phyloP scores from a whole-genome alignment of 2,329 filamentous ascomycete genomes.

The Aspergillus novofumigatus region DNA sequence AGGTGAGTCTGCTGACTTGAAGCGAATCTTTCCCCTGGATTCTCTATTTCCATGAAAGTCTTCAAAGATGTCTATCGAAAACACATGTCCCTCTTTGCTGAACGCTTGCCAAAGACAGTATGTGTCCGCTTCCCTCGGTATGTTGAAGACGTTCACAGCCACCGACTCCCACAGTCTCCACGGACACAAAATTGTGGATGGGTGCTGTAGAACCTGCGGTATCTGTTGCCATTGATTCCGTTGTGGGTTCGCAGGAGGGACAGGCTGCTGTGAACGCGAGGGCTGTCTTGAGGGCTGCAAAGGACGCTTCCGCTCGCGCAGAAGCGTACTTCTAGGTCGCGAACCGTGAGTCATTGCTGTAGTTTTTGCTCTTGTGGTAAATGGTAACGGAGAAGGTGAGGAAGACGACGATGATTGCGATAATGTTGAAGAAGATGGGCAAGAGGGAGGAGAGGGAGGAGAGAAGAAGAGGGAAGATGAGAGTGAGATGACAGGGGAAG shows the following conservation, averaged over 20 bases:
- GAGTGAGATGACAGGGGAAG: not conserved
- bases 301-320: not conserved
- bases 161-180: constrained; percentile 42
- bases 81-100: constrained; percentile 49
- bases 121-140: constrained; percentile 36
- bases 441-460: constrained; percentile 1
- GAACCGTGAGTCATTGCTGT: not conserved
- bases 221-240: not conserved
- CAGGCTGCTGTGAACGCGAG: not conserved
- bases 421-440: not conserved
- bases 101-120: constrained; percentile 51
- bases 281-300: not conserved
- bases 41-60: constrained; percentile 36
- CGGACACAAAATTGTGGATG: constrained; percentile 12
- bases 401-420: not conserved
- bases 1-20: constrained; percentile 37
- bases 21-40: constrained; percentile 49
- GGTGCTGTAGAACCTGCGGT: not conserved
- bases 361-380: not conserved
- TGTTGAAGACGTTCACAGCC: constrained; percentile 28
- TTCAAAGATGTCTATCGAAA: constrained; percentile 55
- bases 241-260: not conserved
- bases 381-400: not conserved
- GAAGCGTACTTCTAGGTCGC: not conserved
- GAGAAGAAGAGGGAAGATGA: constrained; percentile 1